Evolutionary conservation across 2,329 filamentous ascomycete genomes (phyloP), one percentile per base, ranked within the genome.

Genomic region (Chrysosphaeria jannelii): DNA sequence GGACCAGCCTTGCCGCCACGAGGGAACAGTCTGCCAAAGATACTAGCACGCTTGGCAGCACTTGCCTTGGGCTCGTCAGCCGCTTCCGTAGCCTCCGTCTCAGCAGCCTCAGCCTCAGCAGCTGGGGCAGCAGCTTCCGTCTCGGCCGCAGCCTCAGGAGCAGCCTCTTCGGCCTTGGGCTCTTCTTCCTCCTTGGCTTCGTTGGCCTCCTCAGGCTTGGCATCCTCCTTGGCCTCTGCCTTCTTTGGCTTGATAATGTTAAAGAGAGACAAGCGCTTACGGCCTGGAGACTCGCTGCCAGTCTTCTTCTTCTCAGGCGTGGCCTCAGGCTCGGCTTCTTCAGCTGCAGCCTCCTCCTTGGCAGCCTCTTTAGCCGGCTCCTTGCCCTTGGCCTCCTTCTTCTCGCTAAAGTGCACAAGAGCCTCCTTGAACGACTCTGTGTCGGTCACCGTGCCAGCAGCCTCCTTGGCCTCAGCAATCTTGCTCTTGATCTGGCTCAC

Each of bases 351-450:
- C 23, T 25, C 30, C 8, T 24, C 25, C 14, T 14, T 21, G 17
- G 25, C 25, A 12, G 24, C 27, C 8, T 14, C 30, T 29, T 40
- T 44, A 30, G 35, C 33, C 10, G 38, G 34, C 21, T 41, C 42
- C 30, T 42, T 37, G 34, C 42, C 40, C 39, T 47, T 47, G 39
- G 46, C 47, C 35, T 48, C 43, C 42, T 55, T 50, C 38, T 47
- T 44, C 41, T 48, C 46, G 33, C 40, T 37, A 18, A 53, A 55
- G 46, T 60, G 60, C 34, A 61, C 48, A 39, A 66, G 68, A 50
- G 78, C 70, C 36, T 60, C 55, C 65, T 90, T 91, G 67, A 90
- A 97, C 29, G 62, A 60, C 47, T 90, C 78, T 36, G 65, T 68
- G 46, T 67, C 64, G 32, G 61, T 59, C 36, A 91, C 59, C 26